Base-by-base conservation (phyloP, 495 filamentous ascomycete genomes). In the Tuber magnatum region DNA sequence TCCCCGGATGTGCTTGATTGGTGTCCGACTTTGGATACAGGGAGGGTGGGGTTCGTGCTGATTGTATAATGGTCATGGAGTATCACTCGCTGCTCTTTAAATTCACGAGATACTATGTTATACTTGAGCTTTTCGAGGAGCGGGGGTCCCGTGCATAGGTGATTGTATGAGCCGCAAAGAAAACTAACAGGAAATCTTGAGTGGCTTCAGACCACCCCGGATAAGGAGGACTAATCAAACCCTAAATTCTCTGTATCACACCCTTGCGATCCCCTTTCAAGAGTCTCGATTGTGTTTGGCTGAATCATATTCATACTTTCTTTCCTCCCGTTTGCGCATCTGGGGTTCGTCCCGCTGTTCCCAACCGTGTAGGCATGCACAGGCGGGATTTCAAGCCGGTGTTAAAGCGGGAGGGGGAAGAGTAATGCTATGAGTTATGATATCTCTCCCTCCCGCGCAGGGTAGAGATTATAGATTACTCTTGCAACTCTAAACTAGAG, bases 71-170 rank as follows among this genome's bases (percentile, higher is more conserved):
- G n/a, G n/a, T 61, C 51, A 61, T 61, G n/a, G n/a, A 61, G 51
- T 61, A 61, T 61, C 51, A 61, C 51, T 61, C 51, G 51, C 51
- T 61, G 51, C n/a, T 61, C n/a, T 46, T 46, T n/a, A 24, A 24
- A 48, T 48, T 48, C 2, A 48, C 43, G 16, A 20, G 43, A 20
- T 46, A 46, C 20, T 20, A 20, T 20, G 43, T 46, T 46, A 46
- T 46, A 6, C 1, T 20, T 46, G 5, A 46, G 22, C 20, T n/a
- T n/a, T 51, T 22, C 20, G 22, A 20, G 20, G 7, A 9, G 46
- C n/a, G 46, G 22, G 6, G 46, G 20, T 7, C 22, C 8, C 46
- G 22, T n/a, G 7, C 22, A n/a, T n/a, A 10, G 46, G 46, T n/a
- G 22, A n/a, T n/a, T 51, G 44, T 7, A 48, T 48, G 20, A 24